Evolutionary conservation across 2,329 filamentous ascomycete species (phyloP), one percentile per base, ranked within the genome.

Genomic region (Knoxdaviesia capensis): DNA sequence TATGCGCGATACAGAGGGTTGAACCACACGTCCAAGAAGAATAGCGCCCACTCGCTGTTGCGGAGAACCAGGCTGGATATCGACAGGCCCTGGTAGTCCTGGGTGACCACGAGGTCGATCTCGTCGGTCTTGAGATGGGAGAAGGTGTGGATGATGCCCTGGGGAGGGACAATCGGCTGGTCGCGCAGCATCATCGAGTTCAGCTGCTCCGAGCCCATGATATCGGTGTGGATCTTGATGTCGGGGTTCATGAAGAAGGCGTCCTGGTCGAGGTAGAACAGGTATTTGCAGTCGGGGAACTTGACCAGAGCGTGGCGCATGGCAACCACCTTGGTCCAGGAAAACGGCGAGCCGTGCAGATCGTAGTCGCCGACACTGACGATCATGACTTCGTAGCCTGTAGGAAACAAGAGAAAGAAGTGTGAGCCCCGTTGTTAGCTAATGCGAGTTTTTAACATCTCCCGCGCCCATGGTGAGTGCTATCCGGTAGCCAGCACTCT

Each of bases 101-200:
- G 86, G 6, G 82, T 80, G 34, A 94, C 57, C 35, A 94, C 70
- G 9, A 96, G 66, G 49, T 93, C 82, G 36, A 93, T 76, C 43
- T 86, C 72, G 38, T 80, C 68, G 34, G 77, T 78, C 47, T 74
- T 76, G n/a, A 94, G 64, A 54, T 93, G 79, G 10, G 71, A 65
- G 55, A 93, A 94, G 0, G 92, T 96, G 65, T 83, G 88, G 62
- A 98, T 96, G 51, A 98, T 87, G 61, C 85, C 93, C 60, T 94
- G 85, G 0, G 92, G 90, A 2, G 88, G 90, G 6, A 96, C 88
- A 41, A 98, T 76, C 5, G 90, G 75, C 42, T 77, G 69, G 57
- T 94, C 82, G 56, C 77, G 80, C 51, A 90, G 73, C 84, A 96
- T 94, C 44, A 82, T 57, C 28, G 65, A 66, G 53, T 92, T 80